A percentile compares a stretch with the other conserved stretches of the same genome.
phyloP scores from a whole-genome alignment of 2,329 filamentous ascomycete genomes.

The Diaporthe longicolla region DNA sequence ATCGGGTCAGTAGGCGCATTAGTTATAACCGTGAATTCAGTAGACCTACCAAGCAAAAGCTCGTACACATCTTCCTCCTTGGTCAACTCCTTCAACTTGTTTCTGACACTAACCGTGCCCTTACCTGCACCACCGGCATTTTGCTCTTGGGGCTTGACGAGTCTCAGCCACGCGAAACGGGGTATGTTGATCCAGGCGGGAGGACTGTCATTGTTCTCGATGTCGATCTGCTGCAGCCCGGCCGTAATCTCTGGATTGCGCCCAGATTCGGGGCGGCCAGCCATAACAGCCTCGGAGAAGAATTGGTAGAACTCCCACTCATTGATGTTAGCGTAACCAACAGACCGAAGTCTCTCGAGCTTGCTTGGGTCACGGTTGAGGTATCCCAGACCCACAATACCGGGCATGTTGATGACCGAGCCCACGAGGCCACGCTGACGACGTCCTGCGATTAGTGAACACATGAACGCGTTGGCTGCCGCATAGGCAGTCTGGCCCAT shows the following conservation, averaged over 20 bases:
- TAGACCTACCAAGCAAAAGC: conserved; percentile 16
- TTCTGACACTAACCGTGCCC: conserved; percentile 23
- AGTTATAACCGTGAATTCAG: no score
- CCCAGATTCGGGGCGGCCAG: conserved; percentile 12
- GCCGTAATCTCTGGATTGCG: conserved; percentile 24
- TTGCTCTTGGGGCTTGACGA: conserved; percentile 21
- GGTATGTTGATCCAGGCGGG: conserved; percentile 22
- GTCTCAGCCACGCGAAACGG: conserved; percentile 19
- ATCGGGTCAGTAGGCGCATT: not conserved
- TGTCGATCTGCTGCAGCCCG: conserved; percentile 9
- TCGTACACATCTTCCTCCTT: conserved; percentile 30
- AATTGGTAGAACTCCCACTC: conserved; percentile 58
- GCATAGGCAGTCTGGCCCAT: conserved; percentile 58
- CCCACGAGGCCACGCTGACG: conserved; percentile 54
- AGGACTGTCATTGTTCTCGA: conserved; percentile 10
- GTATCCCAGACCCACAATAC: conserved; percentile 61
- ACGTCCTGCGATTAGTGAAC: conserved; percentile 52
- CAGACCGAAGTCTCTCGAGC: conserved; percentile 34
- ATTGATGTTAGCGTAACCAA: conserved; percentile 40
- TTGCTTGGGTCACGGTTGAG: conserved; percentile 40
- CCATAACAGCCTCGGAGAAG: conserved; percentile 58
- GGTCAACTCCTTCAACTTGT: conserved; percentile 25
- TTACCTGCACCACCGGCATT: conserved; percentile 10
- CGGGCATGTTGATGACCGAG: conserved; percentile 55
- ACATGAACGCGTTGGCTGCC: conserved; percentile 59